Evolutionary conservation across 306 rosid species (phyloP), one percentile per base, ranked within the genome.

Genomic region (Clitoria ternatea): DNA sequence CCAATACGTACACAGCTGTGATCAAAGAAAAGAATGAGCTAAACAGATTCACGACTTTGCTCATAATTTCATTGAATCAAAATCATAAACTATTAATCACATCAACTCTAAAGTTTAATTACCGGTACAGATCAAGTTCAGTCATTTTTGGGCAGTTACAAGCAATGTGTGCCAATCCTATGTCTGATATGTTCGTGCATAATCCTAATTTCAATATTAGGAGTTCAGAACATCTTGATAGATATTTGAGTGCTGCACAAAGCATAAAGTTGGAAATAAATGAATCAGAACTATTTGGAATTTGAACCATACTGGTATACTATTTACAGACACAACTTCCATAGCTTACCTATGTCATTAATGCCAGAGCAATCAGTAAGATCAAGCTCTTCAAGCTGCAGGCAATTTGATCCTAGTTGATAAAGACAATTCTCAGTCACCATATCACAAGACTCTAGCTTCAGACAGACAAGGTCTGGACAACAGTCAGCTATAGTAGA

Each of bases 51-150:
- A 43, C 64, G 4, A 56, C 40, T 26, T 39, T 53, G 61, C 56
- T 40, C 19, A 50, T 27, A 62, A 42, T 42, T 44, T 59, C 30
- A 35, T 3, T 24, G 33, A 67, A 69, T 43, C 33, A 53, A 8
- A 24, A 75, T 43, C 33, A 53, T 12, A 24, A 75, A 11, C 20
- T 44, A 37, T 47, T 20, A 61, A 29, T 10, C 24, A 62, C 36
- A 4, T 37, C 19, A 61, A 72, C 35, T 37, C 2, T 14, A 20
- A 50, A 47, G 61, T 63, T 63, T 37, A 52, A 57, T 76, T 87
- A 87, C 92, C 92, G 89, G 72, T 85, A 87, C 66, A 87, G 86
- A 77, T 87, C 92, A 47, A 87, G 88, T 73, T 87, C 92, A 52
- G 36, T 39, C 72, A 87, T 37, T 50, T 80, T 78, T 61, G 77